A percentile compares a stretch with the other conserved stretches of the same genome.
These are phyloP conservation scores for Tricholoma furcatifolium DNA, from an alignment of 768 basidiomycete genomes.

Conservation along the genomic window DNA sequence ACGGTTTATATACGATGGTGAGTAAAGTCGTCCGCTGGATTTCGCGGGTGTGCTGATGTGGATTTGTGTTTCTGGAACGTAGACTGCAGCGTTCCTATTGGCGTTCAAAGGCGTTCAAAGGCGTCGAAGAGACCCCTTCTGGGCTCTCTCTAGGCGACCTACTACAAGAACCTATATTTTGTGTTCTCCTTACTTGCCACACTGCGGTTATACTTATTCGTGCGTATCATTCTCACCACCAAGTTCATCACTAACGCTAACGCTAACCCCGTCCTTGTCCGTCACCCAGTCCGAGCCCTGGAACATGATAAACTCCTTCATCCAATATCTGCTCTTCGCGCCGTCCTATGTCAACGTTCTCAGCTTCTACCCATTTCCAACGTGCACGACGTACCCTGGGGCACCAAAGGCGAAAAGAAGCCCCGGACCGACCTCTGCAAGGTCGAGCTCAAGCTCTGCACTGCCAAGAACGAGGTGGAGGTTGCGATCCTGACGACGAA, in stretches of 20 bases:
- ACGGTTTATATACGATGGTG: slow-evolving; percentile 98
- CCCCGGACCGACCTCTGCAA: slow-evolving; percentile 77
- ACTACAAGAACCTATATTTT: slow-evolving; percentile 83
- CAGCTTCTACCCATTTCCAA: slow-evolving; percentile 94
- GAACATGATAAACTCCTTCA: slow-evolving; percentile 96
- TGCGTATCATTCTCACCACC: slow-evolving; percentile 84
- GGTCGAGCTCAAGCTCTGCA: slow-evolving; percentile 26
- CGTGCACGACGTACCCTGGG: slow-evolving; percentile 93
- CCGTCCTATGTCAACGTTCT: slow-evolving; percentile 93
- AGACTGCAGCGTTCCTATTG: slow-evolving; percentile 85
- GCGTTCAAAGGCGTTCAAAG: slow-evolving; percentile 78
- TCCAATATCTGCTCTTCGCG: slow-evolving; percentile 90
- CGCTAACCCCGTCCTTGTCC: neutral
- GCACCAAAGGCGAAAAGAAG: slow-evolving; percentile 93
- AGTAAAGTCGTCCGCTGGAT: no score
- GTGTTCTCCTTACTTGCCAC: slow-evolving; percentile 86
- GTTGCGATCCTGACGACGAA: slow-evolving; percentile 83
- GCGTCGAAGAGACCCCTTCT: no score
- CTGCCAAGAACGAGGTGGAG: slow-evolving; percentile 77
- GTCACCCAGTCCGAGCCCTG: slow-evolving; percentile 82
- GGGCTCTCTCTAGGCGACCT: no score
- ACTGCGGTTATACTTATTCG: slow-evolving; percentile 81
- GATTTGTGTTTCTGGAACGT: no score
- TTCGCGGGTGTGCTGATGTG: no score
- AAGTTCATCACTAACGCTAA: neutral